Conservation (phyloP, 805 yeast genomes). For the Kluyveromyces lactis region DNA sequence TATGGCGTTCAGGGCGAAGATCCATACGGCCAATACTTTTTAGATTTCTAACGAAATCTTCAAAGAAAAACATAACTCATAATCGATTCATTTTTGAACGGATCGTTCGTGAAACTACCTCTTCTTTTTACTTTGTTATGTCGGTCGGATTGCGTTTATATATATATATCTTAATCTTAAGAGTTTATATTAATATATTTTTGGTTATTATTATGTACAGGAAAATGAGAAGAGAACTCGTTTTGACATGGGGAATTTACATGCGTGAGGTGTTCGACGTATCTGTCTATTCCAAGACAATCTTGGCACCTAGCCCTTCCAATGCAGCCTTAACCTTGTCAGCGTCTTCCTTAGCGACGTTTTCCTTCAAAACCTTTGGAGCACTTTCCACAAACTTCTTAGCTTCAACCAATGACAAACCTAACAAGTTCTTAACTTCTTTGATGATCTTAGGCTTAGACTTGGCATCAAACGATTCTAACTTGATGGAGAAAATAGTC, state of each 20-base stretch:
- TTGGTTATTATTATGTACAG: background rate
- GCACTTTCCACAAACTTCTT: constrained; percentile 97
- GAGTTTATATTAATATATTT: background rate
- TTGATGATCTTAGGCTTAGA: constrained; percentile 95
- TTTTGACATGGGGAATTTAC: no score
- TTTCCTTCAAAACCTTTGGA: constrained; percentile 92
- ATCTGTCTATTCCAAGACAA: constrained; percentile 58
- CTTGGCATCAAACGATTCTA: constrained; percentile 90
- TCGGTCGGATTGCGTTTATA: background rate
- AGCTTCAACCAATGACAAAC: constrained; percentile 89
- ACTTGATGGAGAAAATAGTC: constrained; percentile 84
- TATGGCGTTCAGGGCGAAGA: constrained; percentile 75
- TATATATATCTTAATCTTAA: background rate
- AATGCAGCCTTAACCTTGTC: constrained; percentile 89
- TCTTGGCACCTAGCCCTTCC: constrained; percentile 93
- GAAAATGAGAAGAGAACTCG: background rate
- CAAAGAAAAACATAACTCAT: background rate
- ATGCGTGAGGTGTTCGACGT: no score
- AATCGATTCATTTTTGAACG: no score
- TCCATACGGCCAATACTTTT: constrained; percentile 56
- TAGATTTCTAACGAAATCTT: constrained; percentile 39
- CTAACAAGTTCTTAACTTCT: constrained; percentile 88
- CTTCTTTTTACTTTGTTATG: background rate
- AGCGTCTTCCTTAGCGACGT: constrained; percentile 95
- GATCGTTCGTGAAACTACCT: no score